Percentiles rank a stretch among this genome's conserved stretches.
Conservation (phyloP, 345 rosid species). For the Orychophragmus violaceus region DNA sequence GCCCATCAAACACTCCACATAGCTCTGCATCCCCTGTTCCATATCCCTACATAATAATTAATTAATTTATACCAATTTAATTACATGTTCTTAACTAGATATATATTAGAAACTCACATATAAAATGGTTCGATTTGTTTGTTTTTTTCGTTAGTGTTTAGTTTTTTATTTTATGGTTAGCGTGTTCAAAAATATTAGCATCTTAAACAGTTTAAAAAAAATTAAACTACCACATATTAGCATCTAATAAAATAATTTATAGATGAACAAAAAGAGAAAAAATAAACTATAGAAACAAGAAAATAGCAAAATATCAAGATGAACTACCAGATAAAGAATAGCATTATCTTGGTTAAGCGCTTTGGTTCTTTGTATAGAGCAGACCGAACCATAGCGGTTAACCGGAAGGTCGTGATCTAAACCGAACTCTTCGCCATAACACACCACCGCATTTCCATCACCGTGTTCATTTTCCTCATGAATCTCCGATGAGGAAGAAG, state of each 20-base stretch:
- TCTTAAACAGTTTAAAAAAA: no score
- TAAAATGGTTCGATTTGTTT: no score
- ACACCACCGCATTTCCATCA: slow-evolving; percentile 30
- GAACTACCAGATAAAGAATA: slow-evolving; percentile 28
- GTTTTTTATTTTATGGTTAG: no score
- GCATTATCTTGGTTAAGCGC: slow-evolving; percentile 80
- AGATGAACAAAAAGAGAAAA: neutral
- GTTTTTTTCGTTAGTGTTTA: no score
- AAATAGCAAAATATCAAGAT: neutral
- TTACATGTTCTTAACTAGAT: neutral
- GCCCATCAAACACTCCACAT: slow-evolving; percentile 87
- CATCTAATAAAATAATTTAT: neutral
- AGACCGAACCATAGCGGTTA: slow-evolving; percentile 37
- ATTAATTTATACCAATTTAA: neutral
- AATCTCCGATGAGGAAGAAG: slow-evolving; percentile 30
- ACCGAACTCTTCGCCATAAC: slow-evolving; percentile 28
- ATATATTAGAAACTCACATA: neutral
- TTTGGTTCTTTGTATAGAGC: slow-evolving; percentile 59
- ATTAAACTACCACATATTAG: no score
- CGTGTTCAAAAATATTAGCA: no score
- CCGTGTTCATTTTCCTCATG: slow-evolving; percentile 27
- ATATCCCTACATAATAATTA: slow-evolving; percentile 36
- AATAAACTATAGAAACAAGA: neutral
- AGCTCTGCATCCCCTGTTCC: slow-evolving; percentile 48
- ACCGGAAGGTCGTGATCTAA: slow-evolving; percentile 7